Evolutionary conservation across 2,329 filamentous ascomycete species (phyloP).

Genomic region (Penicillium sp.): DNA sequence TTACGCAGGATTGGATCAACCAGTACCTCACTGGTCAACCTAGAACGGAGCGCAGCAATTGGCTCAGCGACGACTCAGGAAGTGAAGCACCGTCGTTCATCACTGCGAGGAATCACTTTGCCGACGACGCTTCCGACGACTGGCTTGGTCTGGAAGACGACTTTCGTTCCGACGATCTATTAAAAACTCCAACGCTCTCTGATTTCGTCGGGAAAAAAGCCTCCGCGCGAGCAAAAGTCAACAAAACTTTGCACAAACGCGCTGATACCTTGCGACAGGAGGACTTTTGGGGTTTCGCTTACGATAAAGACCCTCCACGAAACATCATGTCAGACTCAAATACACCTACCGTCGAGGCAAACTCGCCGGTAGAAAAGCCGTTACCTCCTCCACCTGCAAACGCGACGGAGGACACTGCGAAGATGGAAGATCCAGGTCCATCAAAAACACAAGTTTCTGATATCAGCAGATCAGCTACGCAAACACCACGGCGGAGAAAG

Average conservation of each 20-base stretch:
- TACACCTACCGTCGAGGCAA: conserved; percentile 17
- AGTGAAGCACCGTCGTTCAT: conserved; percentile 68
- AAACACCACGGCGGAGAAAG: conserved; percentile 54
- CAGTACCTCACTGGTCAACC: conserved; percentile 73
- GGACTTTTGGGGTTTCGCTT: conserved; percentile 45
- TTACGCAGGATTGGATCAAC: conserved; percentile 83
- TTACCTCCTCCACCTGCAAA: conserved; percentile 35
- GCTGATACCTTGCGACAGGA: conserved; percentile 43
- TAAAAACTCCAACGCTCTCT: conserved; percentile 40
- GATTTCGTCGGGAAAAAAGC: conserved; percentile 32
- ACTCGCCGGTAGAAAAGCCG: conserved; percentile 38
- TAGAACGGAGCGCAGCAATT: conserved; percentile 70
- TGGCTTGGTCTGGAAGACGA: conserved; percentile 44
- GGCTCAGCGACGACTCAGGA: conserved; percentile 75
- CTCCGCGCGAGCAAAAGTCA: conserved; percentile 26
- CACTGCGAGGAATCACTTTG: conserved; percentile 40
- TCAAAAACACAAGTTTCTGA: conserved; percentile 14
- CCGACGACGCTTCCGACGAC: conserved; percentile 42
- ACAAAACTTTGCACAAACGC: conserved; percentile 35
- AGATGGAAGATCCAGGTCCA: conserved; percentile 6
- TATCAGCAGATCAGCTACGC: conserved; percentile 21
- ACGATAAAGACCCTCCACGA: conserved; percentile 38
- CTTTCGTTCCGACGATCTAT: conserved; percentile 34
- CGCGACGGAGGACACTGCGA: conserved; percentile 7
- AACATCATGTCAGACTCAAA: conserved; percentile 34